Base-by-base conservation (phyloP, 768 basidiomycete genomes). In the Neoboletus brunneissimus region DNA sequence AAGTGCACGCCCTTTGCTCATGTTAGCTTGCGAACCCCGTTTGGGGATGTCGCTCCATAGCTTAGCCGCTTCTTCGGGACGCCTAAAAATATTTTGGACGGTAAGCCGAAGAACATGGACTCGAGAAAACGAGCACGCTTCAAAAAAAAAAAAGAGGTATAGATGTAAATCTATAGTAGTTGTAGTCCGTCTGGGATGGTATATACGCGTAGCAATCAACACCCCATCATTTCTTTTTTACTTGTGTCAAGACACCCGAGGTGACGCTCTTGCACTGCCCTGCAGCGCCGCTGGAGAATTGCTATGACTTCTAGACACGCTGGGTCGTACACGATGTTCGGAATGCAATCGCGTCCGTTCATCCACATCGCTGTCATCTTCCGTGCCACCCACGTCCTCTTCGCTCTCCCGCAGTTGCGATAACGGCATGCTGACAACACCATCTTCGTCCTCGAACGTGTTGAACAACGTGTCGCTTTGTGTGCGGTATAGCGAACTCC, bases 401-500 rank as follows among this genome's bases (percentile, higher is more conserved):
- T 85, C 87, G 41, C 77, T 81, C 75, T 94, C 92, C 38, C 79
- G 74, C 51, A 95, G 73, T 58, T 79, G 77, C 13, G 81, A 77
- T 46, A 95, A 65, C 13, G 85, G 85, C 42, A 88, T 76, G 53
- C 71, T 41, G 27, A 29, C 35, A 31, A n/a, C 32, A 18, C 55
- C 59, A 12, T 23, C 55, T 0, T 27, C 60, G 48, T 80, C 84
- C 53, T 87, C 90, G 63, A 89, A 93, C 13, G 91, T 80, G 68
- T 81, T 85, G 73, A 93, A 94, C 25, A 95, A 74, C 16, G 85
- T 85, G 8, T 79, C 73, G 40, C 79, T 77, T 65, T 89, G 87
- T 3, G 81, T 76, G 25, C 86, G 83, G 62, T 87, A 88, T 13
- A 87, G 73, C 18, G 86, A 87, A 53, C 78, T 79, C 61, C 84